Evolutionary conservation across 805 yeast species (phyloP).

Genomic region (Metschnikowia kofuensis): DNA sequence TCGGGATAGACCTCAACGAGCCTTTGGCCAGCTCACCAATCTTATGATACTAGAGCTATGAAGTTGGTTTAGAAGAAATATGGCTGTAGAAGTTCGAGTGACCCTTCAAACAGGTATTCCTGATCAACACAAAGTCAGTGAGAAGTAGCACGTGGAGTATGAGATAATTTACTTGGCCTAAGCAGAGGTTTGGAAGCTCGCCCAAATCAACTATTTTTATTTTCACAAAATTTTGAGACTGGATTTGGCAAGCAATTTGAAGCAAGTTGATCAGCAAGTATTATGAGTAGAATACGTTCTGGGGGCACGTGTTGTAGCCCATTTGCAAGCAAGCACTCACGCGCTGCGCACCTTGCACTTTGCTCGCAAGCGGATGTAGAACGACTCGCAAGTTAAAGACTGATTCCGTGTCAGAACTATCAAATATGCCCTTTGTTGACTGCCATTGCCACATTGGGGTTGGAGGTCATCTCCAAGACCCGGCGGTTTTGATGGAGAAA

Average conservation of each 20-base stretch:
- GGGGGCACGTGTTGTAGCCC: neutral
- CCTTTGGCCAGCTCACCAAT: no score
- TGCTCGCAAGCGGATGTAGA: neutral
- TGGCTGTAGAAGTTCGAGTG: no score
- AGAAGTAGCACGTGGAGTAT: neutral
- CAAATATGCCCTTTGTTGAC: constrained; percentile 12
- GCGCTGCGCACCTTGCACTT: neutral
- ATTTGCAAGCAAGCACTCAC: neutral
- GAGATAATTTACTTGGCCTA: neutral
- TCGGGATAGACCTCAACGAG: neutral
- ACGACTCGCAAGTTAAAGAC: neutral
- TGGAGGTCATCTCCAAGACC: constrained; percentile 9
- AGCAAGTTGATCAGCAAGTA: neutral
- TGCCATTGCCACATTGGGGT: constrained; percentile 37
- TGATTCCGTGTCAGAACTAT: neutral
- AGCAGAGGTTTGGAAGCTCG: no score
- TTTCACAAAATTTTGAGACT: no score
- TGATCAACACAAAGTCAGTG: neutral
- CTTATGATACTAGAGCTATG: no score
- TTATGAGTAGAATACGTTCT: neutral
- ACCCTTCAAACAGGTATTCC: neutral
- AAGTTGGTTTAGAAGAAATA: no score
- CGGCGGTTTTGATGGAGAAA: constrained; percentile 5
- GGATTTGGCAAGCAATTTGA: neutral
- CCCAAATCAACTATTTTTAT: no score